Evolutionary conservation across 2,329 filamentous ascomycete species (phyloP).

Genomic region (Plenodomus biglobosus): DNA sequence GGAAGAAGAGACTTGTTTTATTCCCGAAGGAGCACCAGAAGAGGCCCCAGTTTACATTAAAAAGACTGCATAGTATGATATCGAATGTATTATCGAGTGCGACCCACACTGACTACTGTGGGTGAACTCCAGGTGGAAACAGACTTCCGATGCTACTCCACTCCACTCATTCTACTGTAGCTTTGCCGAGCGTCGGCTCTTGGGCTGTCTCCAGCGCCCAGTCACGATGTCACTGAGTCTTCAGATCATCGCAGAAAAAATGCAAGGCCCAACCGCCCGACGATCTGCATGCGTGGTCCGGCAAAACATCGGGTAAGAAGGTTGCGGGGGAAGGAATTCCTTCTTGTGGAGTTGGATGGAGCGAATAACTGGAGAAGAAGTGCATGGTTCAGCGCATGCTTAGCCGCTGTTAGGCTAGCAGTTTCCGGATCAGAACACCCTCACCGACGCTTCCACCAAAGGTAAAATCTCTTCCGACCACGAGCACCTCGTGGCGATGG

Average conservation of each 20-base stretch:
- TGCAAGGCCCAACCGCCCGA: neutral
- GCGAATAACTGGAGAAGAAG: neutral
- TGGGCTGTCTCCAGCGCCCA: neutral
- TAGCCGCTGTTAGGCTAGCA: neutral
- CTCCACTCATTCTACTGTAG: neutral
- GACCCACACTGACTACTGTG: neutral
- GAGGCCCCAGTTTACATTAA: too few relatives aligned
- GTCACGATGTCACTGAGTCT: neutral
- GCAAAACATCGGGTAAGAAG: neutral
- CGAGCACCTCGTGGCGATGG: neutral
- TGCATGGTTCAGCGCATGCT: neutral
- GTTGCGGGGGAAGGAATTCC: neutral
- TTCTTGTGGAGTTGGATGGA: neutral
- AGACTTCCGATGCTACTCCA: constrained; percentile 1
- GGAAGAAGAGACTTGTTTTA: too few relatives aligned
- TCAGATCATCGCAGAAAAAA: neutral
- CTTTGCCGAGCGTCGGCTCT: neutral
- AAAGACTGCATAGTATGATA: neutral
- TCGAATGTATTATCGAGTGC: neutral
- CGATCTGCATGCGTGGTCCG: neutral
- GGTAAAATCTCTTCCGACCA: neutral
- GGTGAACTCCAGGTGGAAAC: neutral
- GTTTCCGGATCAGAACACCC: neutral
- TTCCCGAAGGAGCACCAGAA: too few relatives aligned
- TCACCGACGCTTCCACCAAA: neutral